Percentiles rank a stretch among this genome's conserved stretches.
Evolutionary conservation across 1,284 basidiomycete species (phyloP).

Genomic region (Clitocybe nebularis): DNA sequence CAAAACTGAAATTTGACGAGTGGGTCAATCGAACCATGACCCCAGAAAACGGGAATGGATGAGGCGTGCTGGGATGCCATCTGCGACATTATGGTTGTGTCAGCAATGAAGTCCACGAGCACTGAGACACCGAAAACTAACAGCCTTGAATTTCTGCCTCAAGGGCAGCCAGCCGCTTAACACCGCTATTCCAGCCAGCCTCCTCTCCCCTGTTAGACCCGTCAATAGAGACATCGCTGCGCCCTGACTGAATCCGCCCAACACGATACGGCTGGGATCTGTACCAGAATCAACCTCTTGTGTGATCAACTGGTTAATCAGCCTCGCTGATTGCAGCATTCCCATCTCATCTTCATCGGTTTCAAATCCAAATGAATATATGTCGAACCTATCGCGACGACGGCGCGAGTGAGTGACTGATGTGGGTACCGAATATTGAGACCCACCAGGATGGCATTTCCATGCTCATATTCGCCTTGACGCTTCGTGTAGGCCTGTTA

Average conservation of each 20-base stretch:
- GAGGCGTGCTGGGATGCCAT: slow-evolving; percentile 54
- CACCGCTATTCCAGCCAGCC: slow-evolving; percentile 69
- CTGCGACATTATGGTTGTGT: slow-evolving; percentile 29
- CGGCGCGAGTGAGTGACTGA: too few relatives aligned
- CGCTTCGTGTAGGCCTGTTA: slow-evolving; percentile 48
- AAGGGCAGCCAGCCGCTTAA: slow-evolving; percentile 81
- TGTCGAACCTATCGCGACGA: slow-evolving; percentile 63
- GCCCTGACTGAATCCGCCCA: slow-evolving; percentile 91
- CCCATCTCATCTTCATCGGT: slow-evolving; percentile 69
- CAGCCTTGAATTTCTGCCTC: slow-evolving; percentile 57
- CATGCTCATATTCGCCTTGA: slow-evolving; percentile 69
- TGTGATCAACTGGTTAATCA: slow-evolving; percentile 68
- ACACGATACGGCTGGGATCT: slow-evolving; percentile 60
- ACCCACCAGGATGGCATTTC: slow-evolving; percentile 69
- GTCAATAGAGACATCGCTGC: slow-evolving; percentile 75
- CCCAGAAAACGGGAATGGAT: slow-evolving; percentile 82
- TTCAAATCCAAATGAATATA: slow-evolving; percentile 62
- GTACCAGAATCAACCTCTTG: slow-evolving; percentile 73
- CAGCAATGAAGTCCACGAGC: slow-evolving; percentile 4
- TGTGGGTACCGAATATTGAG: slow-evolving; percentile 5
- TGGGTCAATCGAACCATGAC: slow-evolving; percentile 77
- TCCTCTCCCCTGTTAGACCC: slow-evolving; percentile 64
- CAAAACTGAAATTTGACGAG: slow-evolving; percentile 58
- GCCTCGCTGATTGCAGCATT: slow-evolving; percentile 61
- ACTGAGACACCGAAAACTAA: slow-evolving; percentile 29